Conservation (phyloP, 495 filamentous ascomycete genomes). For the Parathielavia hyrcaniae region DNA sequence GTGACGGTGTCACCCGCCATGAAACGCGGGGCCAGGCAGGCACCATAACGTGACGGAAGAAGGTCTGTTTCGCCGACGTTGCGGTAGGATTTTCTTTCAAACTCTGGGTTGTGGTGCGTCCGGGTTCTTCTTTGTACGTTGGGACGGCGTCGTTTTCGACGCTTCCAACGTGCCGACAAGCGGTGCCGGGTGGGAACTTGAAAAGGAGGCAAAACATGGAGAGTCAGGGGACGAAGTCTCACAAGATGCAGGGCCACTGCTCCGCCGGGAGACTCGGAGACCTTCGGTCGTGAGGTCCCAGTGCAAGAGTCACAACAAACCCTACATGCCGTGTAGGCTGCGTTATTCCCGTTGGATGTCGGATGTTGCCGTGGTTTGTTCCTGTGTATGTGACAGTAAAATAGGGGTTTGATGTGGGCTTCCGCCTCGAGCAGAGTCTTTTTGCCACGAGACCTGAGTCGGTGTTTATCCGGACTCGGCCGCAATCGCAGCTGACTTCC, state of each 20-base stretch:
- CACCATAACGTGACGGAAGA: not conserved
- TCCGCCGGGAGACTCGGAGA: not conserved
- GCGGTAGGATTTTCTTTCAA: constrained; percentile 4
- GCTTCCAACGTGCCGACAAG: not conserved
- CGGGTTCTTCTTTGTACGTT: not conserved
- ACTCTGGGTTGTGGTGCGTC: not conserved
- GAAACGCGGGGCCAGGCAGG: constrained; percentile 1
- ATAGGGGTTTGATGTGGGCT: too few species aligned
- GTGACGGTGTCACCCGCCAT: not conserved
- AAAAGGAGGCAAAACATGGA: not conserved
- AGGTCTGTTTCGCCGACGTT: constrained; percentile 18
- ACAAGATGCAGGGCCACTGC: constrained; percentile 7
- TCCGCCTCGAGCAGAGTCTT: too few species aligned
- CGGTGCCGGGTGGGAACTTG: not conserved
- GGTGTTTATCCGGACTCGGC: too few species aligned
- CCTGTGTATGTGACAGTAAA: too few species aligned
- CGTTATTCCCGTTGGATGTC: too few species aligned
- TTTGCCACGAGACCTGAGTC: too few species aligned
- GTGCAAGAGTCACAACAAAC: not conserved
- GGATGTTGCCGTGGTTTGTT: too few species aligned
- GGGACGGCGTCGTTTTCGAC: not conserved
- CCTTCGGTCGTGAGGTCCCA: not conserved
- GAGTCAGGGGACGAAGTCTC: not conserved
- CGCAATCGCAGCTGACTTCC: too few species aligned
- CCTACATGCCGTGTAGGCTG: not conserved